phyloP scores from a whole-genome alignment of 1,284 basidiomycete genomes.

The Cryptococcus jaspeensis region DNA sequence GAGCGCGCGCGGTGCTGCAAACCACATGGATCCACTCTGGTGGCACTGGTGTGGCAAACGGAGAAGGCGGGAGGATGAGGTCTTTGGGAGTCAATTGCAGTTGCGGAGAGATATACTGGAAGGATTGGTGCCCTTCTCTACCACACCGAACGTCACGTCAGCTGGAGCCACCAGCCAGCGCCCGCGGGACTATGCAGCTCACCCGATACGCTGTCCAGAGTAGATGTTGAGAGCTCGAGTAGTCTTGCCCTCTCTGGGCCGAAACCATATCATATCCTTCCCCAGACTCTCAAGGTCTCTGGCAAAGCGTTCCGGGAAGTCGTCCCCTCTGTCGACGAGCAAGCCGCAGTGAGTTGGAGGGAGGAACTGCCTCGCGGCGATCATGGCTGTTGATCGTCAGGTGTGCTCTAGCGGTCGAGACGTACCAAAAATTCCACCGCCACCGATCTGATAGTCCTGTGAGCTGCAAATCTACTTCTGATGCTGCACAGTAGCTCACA shows the following conservation, averaged over 20 bases:
- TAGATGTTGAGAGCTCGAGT: slow-evolving; percentile 74
- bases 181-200: slow-evolving; percentile 18
- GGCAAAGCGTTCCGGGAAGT: slow-evolving; percentile 68
- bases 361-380: slow-evolving; percentile 33
- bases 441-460: slow-evolving; percentile 67
- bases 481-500: slow-evolving; percentile 17
- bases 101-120: slow-evolving; percentile 75
- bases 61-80: slow-evolving; percentile 54
- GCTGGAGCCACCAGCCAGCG: no score
- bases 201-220: slow-evolving; percentile 70
- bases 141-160: background rate
- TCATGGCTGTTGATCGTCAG: slow-evolving; percentile 29
- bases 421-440: slow-evolving; percentile 80
- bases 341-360: slow-evolving; percentile 62
- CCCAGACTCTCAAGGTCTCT: slow-evolving; percentile 64
- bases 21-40: slow-evolving; percentile 77
- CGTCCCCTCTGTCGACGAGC: slow-evolving; percentile 77
- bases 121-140: slow-evolving; percentile 58
- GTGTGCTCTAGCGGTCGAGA: slow-evolving; percentile 1
- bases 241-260: slow-evolving; percentile 64
- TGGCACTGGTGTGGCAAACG: slow-evolving; percentile 54
- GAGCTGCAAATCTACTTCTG: background rate
- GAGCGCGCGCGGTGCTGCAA: slow-evolving; percentile 73
- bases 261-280: slow-evolving; percentile 74
- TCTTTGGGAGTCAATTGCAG: slow-evolving; percentile 70